Evolutionary conservation across 2,329 filamentous ascomycete genomes (phyloP).

Genomic region (Helminthosporium solani): DNA sequence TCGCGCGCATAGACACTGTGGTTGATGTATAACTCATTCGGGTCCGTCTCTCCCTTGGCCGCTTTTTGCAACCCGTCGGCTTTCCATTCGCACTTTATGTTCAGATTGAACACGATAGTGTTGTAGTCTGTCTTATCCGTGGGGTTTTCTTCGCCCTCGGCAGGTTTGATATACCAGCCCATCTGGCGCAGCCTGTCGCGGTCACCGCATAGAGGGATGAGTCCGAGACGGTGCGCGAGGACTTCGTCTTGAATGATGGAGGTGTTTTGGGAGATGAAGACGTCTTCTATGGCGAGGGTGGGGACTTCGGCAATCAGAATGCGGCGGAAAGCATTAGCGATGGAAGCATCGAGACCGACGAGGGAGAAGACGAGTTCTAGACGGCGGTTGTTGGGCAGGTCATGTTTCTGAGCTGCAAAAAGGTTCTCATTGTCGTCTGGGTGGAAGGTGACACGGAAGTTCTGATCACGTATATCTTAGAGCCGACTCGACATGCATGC

Average conservation of each 20-base stretch:
- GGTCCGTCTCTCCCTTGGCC: conserved; percentile 71
- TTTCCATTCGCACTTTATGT: conserved; percentile 79
- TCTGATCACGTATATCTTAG: conserved; percentile 44
- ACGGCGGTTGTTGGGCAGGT: not conserved
- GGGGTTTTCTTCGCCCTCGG: conserved; percentile 45
- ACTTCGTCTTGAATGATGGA: conserved; percentile 98
- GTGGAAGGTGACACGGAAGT: conserved; percentile 78
- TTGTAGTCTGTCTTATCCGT: conserved; percentile 70
- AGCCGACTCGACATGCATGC: conserved; percentile 1
- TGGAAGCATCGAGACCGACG: conserved; percentile 83
- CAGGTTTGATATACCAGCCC: conserved; percentile 76
- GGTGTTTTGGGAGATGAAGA: conserved; percentile 94
- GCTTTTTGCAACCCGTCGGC: conserved; percentile 59
- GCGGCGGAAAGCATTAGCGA: conserved; percentile 96
- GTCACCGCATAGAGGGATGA: conserved; percentile 83
- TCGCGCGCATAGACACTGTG: conserved; percentile 62
- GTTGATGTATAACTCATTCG: conserved; percentile 79
- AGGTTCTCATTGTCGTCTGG: conserved; percentile 54
- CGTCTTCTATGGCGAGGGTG: conserved; percentile 88
- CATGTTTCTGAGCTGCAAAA: conserved; percentile 49
- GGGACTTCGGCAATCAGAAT: conserved; percentile 94
- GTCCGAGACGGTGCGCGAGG: conserved; percentile 81
- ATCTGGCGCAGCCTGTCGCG: conserved; percentile 77
- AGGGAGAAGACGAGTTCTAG: conserved; percentile 84
- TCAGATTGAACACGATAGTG: conserved; percentile 76